phyloP scores from a whole-genome alignment of 2,329 filamentous ascomycete species.

The Podosphaera xanthii region DNA sequence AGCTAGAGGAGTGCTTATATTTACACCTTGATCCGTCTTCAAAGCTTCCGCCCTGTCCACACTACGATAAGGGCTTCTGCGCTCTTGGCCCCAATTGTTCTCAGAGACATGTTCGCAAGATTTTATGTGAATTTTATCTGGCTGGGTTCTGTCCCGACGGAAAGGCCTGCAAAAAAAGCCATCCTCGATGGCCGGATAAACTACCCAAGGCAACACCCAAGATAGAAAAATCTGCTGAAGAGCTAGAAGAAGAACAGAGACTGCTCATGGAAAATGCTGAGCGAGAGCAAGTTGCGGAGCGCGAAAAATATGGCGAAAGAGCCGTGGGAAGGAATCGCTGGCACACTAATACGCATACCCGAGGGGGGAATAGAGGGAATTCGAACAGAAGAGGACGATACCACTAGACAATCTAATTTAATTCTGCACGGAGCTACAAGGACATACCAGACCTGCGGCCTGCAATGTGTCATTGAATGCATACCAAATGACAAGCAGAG shows the following conservation, averaged over 20 bases:
- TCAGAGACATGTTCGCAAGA: constrained; percentile 69
- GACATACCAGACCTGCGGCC: no score
- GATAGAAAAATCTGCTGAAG: constrained; percentile 31
- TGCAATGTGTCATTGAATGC: no score
- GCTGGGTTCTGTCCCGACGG: constrained; percentile 89
- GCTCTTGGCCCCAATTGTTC: constrained; percentile 69
- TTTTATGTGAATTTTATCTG: constrained; percentile 64
- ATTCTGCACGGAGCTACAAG: no score
- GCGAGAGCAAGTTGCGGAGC: constrained; percentile 24
- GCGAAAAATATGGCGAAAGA: constrained; percentile 16
- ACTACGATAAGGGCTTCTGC: constrained; percentile 91
- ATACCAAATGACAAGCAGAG: no score
- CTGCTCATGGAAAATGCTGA: constrained; percentile 28
- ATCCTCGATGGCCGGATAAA: constrained; percentile 53
- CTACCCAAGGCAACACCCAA: constrained; percentile 56
- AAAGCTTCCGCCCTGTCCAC: constrained; percentile 58
- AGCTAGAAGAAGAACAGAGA: constrained; percentile 36
- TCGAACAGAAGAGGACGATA: constrained; percentile 2
- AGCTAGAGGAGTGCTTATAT: constrained; percentile 68
- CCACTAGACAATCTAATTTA: not conserved
- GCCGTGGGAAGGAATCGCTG: constrained; percentile 12
- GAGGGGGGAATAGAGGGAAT: not conserved
- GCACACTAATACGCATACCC: constrained; percentile 2
- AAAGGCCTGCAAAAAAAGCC: constrained; percentile 50
- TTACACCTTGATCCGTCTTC: constrained; percentile 71